These are phyloP conservation scores for Metschnikowia shivogae DNA, from an alignment of 805 yeast genomes.

Conservation along the genomic window DNA sequence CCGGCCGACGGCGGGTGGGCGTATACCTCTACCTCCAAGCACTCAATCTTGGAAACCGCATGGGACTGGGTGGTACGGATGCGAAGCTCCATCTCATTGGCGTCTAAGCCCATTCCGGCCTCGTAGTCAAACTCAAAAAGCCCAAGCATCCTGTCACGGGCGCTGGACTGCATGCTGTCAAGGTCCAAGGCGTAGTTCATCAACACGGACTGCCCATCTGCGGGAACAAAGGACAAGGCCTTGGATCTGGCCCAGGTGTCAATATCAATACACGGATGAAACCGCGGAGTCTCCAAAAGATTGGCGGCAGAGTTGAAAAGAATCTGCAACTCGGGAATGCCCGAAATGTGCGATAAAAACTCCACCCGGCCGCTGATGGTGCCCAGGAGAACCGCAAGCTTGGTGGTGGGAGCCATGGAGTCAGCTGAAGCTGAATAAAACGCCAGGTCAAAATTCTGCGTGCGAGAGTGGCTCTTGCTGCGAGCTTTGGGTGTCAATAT, in stretches of 20 bases:
- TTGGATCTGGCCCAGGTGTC: slow-evolving; percentile 51
- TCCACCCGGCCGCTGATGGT: slow-evolving; percentile 59
- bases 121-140: slow-evolving; percentile 51
- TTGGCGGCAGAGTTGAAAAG: slow-evolving; percentile 44
- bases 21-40: slow-evolving; percentile 25
- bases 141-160: slow-evolving; percentile 36
- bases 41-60: slow-evolving; percentile 32
- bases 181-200: slow-evolving; percentile 63
- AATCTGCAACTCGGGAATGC: slow-evolving; percentile 68
- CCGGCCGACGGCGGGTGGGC: slow-evolving; percentile 12
- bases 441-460: slow-evolving; percentile 20
- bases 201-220: slow-evolving; percentile 71
- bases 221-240: slow-evolving; percentile 69
- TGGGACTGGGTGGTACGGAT: slow-evolving; percentile 38
- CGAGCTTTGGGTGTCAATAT: slow-evolving; percentile 32
- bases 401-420: slow-evolving; percentile 14
- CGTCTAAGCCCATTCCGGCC: slow-evolving; percentile 47
- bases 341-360: slow-evolving; percentile 68
- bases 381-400: slow-evolving; percentile 44
- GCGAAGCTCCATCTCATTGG: slow-evolving; percentile 61
- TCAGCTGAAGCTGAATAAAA: slow-evolving; percentile 19
- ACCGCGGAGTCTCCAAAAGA: slow-evolving; percentile 52
- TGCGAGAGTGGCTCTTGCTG: slow-evolving; percentile 9
- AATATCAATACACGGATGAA: slow-evolving; percentile 66
- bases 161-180: slow-evolving; percentile 21